These are phyloP conservation scores for Wickerhamiella brachini DNA, from an alignment of 805 yeast genomes.

Conservation along the genomic window DNA sequence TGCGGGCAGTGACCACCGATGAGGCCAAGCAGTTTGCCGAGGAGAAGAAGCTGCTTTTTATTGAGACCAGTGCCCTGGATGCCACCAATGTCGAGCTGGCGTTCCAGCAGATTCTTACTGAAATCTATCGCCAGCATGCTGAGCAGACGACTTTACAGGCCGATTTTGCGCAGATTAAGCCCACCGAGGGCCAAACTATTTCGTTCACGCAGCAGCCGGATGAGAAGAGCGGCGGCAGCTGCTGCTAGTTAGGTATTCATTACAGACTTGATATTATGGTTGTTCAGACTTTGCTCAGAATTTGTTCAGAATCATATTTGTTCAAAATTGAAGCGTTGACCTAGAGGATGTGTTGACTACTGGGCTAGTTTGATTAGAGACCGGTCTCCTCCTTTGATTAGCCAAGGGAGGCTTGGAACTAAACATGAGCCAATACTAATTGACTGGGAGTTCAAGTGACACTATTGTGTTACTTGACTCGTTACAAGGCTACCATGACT, in stretches of 20 bases:
- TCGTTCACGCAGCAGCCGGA: constrained; percentile 87
- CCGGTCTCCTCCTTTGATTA: too few relatives aligned
- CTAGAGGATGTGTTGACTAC: too few relatives aligned
- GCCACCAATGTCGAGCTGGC: constrained; percentile 91
- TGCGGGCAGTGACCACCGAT: constrained; percentile 94
- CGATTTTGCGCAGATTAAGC: constrained; percentile 50
- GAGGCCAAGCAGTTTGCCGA: constrained; percentile 79
- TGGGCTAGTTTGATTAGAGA: too few relatives aligned
- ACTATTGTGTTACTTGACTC: too few relatives aligned
- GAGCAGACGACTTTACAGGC: constrained; percentile 75
- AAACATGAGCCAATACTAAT: too few relatives aligned
- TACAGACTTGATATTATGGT: too few relatives aligned
- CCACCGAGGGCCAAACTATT: constrained; percentile 80
- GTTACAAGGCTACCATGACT: too few relatives aligned
- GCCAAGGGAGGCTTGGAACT: too few relatives aligned
- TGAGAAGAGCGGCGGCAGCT: constrained; percentile 43
- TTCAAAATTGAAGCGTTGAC: too few relatives aligned
- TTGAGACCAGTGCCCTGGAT: constrained; percentile 90
- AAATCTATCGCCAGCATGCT: constrained; percentile 91
- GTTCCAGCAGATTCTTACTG: constrained; percentile 82
- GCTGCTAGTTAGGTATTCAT: constrained; percentile 43
- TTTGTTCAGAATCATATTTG: too few relatives aligned
- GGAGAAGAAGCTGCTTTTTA: constrained; percentile 81
- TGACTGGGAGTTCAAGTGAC: too few relatives aligned
- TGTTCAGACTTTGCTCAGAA: too few relatives aligned